Evolutionary conservation across 345 rosid species (phyloP).

Genomic region (Leavenworthia alabamica): DNA sequence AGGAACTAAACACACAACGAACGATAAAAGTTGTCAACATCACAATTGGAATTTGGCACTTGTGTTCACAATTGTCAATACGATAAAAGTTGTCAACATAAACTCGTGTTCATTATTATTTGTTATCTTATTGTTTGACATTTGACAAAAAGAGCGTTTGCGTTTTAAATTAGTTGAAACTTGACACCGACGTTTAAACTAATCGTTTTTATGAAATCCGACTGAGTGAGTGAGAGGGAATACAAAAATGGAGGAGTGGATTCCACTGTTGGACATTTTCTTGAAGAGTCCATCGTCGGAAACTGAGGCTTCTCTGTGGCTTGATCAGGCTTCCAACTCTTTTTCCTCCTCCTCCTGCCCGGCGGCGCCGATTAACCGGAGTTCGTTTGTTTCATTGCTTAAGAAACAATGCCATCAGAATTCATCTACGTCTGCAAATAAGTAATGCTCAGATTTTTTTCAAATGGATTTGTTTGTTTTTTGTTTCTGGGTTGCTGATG

Average conservation of each 20-base stretch:
- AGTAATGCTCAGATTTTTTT: conserved; percentile 28
- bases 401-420: conserved; percentile 25
- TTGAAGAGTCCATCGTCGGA: conserved; percentile 55
- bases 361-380: conserved; percentile 40
- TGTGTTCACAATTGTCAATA: no score
- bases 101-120: no score
- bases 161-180: not conserved
- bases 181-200: not conserved
- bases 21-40: no score
- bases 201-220: not conserved
- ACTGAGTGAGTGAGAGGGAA: not conserved
- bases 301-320: conserved; percentile 62
- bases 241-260: conserved; percentile 54
- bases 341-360: not conserved
- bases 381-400: conserved; percentile 57
- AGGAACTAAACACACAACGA: no score
- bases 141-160: no score
- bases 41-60: no score
- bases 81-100: no score
- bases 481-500: conserved; percentile 4
- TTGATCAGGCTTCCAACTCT: conserved; percentile 41
- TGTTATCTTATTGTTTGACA: no score
- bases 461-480: not conserved
- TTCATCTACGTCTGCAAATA: conserved; percentile 35
- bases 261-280: conserved; percentile 57